Conservation (phyloP, 1,284 basidiomycete genomes). For the Ceraceosorus bombacis region DNA sequence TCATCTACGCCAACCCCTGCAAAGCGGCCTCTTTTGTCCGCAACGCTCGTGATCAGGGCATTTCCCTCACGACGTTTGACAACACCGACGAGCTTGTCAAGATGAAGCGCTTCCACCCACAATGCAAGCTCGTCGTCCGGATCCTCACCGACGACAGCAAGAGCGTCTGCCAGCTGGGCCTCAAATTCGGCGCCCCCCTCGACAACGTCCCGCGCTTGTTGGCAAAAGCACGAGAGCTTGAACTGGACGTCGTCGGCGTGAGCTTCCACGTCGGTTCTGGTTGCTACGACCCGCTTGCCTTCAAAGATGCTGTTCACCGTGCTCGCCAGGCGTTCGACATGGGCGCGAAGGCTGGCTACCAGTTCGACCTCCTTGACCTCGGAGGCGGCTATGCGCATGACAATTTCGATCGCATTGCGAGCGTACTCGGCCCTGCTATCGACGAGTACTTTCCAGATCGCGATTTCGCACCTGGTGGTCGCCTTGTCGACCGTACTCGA, state of each 20-base stretch:
- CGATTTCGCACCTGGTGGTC: conserved; percentile 42
- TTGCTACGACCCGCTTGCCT: conserved; percentile 84
- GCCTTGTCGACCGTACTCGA: conserved; percentile 35
- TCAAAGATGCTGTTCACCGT: conserved; percentile 78
- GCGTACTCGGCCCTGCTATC: conserved; percentile 66
- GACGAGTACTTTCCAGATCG: conserved; percentile 73
- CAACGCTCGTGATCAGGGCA: conserved; percentile 67
- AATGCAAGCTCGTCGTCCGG: conserved; percentile 79
- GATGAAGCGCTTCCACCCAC: conserved; percentile 72
- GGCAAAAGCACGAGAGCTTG: conserved; percentile 68
- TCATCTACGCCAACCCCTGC: conserved; percentile 99
- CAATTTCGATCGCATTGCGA: conserved; percentile 74
- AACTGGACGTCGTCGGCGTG: conserved; percentile 82
- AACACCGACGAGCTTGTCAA: conserved; percentile 97
- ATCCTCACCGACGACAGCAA: conserved; percentile 97
- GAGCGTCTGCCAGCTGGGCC: conserved; percentile 81
- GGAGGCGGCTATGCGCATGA: conserved; percentile 92
- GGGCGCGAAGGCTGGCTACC: conserved; percentile 71
- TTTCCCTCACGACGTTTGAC: conserved; percentile 95
- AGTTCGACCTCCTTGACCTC: conserved; percentile 77
- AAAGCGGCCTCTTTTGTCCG: conserved; percentile 91
- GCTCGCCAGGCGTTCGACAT: conserved; percentile 81
- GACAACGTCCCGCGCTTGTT: conserved; percentile 72
- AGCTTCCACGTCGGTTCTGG: conserved; percentile 98
- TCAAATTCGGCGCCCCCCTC: conserved; percentile 94